These are phyloP conservation scores for Lipomyces oligophaga DNA, from an alignment of 805 yeast species.

Conservation along the genomic window DNA sequence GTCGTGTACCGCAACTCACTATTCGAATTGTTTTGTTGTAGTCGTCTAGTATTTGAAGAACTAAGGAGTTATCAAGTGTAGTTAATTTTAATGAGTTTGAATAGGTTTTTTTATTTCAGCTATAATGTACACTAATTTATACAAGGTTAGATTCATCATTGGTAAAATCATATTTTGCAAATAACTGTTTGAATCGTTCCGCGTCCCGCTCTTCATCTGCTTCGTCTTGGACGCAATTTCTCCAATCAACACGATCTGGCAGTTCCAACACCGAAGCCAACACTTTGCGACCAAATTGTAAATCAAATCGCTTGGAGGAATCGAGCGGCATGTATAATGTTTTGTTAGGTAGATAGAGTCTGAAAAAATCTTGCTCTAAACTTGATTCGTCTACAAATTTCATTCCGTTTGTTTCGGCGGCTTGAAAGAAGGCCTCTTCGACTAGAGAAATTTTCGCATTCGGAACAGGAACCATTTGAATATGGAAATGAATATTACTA, in stretches of 20 bases:
- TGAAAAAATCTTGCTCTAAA: slow-evolving; percentile 37
- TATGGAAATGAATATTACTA: slow-evolving; percentile 68
- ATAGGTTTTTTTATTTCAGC: not conserved
- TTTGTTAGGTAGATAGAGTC: slow-evolving; percentile 26
- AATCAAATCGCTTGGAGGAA: slow-evolving; percentile 47
- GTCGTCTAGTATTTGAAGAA: no score
- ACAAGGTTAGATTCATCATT: not conserved
- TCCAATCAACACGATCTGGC: slow-evolving; percentile 69
- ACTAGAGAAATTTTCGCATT: slow-evolving; percentile 45
- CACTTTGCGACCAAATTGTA: slow-evolving; percentile 81
- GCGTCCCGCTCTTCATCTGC: slow-evolving; percentile 64
- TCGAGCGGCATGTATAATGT: slow-evolving; percentile 17
- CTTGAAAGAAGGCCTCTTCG: slow-evolving; percentile 35
- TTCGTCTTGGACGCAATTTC: slow-evolving; percentile 61
- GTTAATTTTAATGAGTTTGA: no score
- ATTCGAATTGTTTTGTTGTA: slow-evolving; percentile 27
- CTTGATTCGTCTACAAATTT: slow-evolving; percentile 24
- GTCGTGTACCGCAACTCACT: slow-evolving; percentile 18
- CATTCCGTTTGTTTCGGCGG: slow-evolving; percentile 30
- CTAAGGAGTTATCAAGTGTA: no score
- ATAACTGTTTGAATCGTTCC: slow-evolving; percentile 55
- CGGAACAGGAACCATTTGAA: slow-evolving; percentile 72
- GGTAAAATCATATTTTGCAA: slow-evolving; percentile 53
- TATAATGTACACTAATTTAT: not conserved
- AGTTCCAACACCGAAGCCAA: slow-evolving; percentile 59